Conservation (phyloP, 108 stramenopile genomes). For the Asterionellopsis glacialis region DNA sequence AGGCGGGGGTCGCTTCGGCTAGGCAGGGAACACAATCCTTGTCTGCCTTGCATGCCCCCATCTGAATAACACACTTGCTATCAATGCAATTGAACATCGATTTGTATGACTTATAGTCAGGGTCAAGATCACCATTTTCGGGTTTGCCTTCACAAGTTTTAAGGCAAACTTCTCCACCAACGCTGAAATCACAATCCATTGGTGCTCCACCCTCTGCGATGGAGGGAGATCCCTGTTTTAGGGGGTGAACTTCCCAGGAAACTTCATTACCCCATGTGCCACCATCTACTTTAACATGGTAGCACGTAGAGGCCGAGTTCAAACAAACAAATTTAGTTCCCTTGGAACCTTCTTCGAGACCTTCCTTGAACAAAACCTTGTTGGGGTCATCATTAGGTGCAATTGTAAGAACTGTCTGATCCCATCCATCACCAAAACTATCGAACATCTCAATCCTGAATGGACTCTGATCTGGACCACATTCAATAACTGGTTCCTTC, state of each 20-base stretch:
- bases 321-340: constrained; percentile 76
- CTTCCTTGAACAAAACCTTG: constrained; percentile 47
- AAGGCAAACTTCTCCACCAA: constrained; percentile 47
- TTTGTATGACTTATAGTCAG: constrained; percentile 76
- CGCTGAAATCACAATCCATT: constrained; percentile 46
- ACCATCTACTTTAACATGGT: constrained; percentile 56
- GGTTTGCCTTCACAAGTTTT: constrained; percentile 54
- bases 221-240: constrained; percentile 43
- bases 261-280: constrained; percentile 90
- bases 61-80: constrained; percentile 73
- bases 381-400: constrained; percentile 13
- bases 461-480: constrained; percentile 27
- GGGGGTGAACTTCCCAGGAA: constrained; percentile 76
- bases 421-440: constrained; percentile 90
- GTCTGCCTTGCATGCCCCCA: constrained; percentile 60
- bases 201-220: constrained; percentile 77
- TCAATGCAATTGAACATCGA: constrained; percentile 69
- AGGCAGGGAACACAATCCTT: constrained; percentile 56
- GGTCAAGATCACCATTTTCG: constrained; percentile 38
- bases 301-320: constrained; percentile 55
- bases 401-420: constrained; percentile 45
- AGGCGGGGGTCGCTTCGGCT: constrained; percentile 31
- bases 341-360: constrained; percentile 60
- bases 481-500: constrained; percentile 14
- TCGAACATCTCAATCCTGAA: constrained; percentile 76